Base-by-base conservation (phyloP, 2,329 filamentous ascomycete species). In the Didymella pomorum region DNA sequence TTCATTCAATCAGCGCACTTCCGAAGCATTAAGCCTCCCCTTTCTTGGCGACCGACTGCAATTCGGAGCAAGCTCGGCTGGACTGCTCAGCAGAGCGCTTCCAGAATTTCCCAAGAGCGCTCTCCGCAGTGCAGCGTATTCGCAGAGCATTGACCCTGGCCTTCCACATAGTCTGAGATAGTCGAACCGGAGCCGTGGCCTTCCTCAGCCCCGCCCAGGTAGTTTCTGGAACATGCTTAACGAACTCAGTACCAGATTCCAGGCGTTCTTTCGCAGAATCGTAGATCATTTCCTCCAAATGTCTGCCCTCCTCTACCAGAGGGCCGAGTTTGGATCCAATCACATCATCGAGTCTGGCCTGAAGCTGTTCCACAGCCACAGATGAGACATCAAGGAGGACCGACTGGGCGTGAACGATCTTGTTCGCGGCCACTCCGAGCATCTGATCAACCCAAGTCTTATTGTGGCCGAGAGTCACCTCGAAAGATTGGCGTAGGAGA, bases 391-490 rank as follows among this genome's bases (percentile, higher is more conserved):
- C 61, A 20, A 45, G 53, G 5, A 75, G 48, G 12, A 63, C 61
- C 21, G 56, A 47, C n/a, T 71, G 67, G 23, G 66, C 69, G 2
- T 60, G 52, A 2, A 58, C 48, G 10, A 73, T 26, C 41, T 71
- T 67, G 8, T 47, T 46, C 29, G 59, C 69, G 31, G 70, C 48
- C 10, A 52, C 58, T 11, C 67, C 62, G 14, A 71, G 51, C 35
- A 74, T 52, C 21, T 64, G 62, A 12, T 63, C 64, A 4, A 74
- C 51, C 31, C 58, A 66, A 21, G 72, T 70, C 64, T 70, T 75
- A 52, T 71, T 70, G 44, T 69, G 70, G 20, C 75, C 73, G 10
- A 78, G 55, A 33, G 48, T 69, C 33, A 78, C 61, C n/a, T 72
- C 61, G 49, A 76, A 73, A 2, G 68, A 67, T 51, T 76, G 71